Evolutionary conservation across 768 basidiomycete species (phyloP), one percentile per base, ranked within the genome.

Genomic region (Lyophyllum decastes): DNA sequence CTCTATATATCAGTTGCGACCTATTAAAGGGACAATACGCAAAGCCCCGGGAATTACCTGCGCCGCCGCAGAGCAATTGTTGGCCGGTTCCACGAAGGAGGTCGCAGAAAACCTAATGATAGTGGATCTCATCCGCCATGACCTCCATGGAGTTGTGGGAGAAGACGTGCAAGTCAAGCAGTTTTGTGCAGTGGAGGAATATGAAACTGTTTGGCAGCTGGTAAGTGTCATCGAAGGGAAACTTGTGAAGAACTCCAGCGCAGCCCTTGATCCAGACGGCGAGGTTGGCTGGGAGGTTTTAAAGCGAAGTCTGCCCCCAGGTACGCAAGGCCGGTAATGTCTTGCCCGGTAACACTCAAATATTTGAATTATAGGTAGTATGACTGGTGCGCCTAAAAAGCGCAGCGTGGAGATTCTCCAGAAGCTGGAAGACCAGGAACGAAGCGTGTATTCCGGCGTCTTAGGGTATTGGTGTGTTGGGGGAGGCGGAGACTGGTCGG

Each of bases 71-170:
- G 86, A 89, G 64, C 64, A 86, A 71, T 70, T 80, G 14, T 72
- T 90, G 55, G 77, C 76, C 14, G 87, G 88, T 5, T 89, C 82
- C 69, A 77, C 75, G 43, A 98, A 98, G 70, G 95, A 98, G 71
- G 86, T 95, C 1, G 95, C 95, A 0, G 95, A 98, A 76, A 98
- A 98, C 69, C 73, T 98, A 55, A 98, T 98, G 95, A 97, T 98
- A 61, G 95, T 97, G 24, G 95, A 98, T 70, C 84, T 98, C 48
- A 96, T 96, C 65, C 85, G 94, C 33, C 92, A 97, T 62, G 95
- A 98, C 73, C 77, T 98, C 33, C 87, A 95, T 63, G 85, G 85
- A 27, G 87, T 89, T 54, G 82, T 96, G 19, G 92, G 92, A 1
- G 88, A 91, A 38, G 80, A 89, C 53, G 95, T 98, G 8, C 69